phyloP scores from a whole-genome alignment of 2,329 filamentous ascomycete species.

The Coniochaeta sp. region DNA sequence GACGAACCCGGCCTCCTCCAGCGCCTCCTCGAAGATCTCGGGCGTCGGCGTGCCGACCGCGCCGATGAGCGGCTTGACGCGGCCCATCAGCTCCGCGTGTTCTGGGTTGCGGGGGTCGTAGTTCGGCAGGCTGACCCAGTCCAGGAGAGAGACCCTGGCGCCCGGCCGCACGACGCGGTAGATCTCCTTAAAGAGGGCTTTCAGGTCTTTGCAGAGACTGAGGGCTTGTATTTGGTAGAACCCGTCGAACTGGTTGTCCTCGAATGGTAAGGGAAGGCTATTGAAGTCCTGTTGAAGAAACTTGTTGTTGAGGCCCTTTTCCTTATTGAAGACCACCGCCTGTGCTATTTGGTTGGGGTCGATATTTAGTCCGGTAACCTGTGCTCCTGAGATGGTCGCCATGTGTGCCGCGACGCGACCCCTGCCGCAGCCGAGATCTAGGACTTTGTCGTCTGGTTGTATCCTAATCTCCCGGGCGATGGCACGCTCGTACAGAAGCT shows the following conservation, averaged over 20 bases:
- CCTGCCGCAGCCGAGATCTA: slow-evolving; percentile 46
- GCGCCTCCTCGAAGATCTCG: slow-evolving; percentile 34
- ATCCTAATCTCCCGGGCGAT: slow-evolving; percentile 39
- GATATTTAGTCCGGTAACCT: slow-evolving; percentile 45
- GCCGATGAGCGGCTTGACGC: slow-evolving; percentile 47
- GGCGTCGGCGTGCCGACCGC: slow-evolving; percentile 48
- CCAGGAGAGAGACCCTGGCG: slow-evolving; percentile 40
- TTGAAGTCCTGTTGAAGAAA: slow-evolving; percentile 47
- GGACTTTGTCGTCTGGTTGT: slow-evolving; percentile 34
- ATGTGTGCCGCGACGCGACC: slow-evolving; percentile 48
- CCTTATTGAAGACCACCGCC: slow-evolving; percentile 34
- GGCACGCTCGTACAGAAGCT: slow-evolving; percentile 44
- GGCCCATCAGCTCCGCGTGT: slow-evolving; percentile 43
- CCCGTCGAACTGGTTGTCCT: slow-evolving; percentile 39
- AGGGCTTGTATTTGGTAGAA: slow-evolving; percentile 53
- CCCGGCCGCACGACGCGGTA: slow-evolving; percentile 43
- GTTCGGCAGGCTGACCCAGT: slow-evolving; percentile 45
- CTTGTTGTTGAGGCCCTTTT: slow-evolving; percentile 34
- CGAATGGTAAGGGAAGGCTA: slow-evolving; percentile 42
- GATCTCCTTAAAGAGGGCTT: slow-evolving; percentile 39
- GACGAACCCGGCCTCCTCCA: slow-evolving; percentile 38
- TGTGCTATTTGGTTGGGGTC: slow-evolving; percentile 44
- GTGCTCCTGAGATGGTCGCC: slow-evolving; percentile 37
- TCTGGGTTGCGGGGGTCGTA: slow-evolving; percentile 39
- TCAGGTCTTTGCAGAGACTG: slow-evolving; percentile 43